Base-by-base conservation (phyloP, 768 basidiomycete genomes). In the Boletus fagicola region DNA sequence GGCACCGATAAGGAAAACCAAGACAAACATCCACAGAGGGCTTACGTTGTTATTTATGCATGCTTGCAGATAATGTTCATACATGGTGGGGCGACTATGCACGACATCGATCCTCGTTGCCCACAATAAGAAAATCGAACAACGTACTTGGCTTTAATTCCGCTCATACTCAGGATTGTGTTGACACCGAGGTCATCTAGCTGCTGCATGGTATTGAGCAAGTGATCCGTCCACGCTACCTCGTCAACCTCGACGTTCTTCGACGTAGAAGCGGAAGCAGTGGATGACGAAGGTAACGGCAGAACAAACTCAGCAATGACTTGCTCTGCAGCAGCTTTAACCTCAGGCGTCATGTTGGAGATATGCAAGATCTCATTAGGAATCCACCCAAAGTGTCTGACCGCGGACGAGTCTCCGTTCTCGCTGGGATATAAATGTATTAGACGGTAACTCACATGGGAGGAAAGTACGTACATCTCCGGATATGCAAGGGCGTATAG, bases 311-410 rank as follows among this genome's bases (percentile, higher is more conserved):
- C 81, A n/a, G 79, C 78, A 1, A 94, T 64, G 20, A 86, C 79
- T 47, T 84, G 77, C 64, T 93, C 90, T 12, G 88, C 83, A 2
- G 83, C 70, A 22, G 80, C 68, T 86, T 84, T 82, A 43, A 85
- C 78, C 64, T 92, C 89, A 0, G 70, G 38, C 15, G 76, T 80
- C 18, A 79, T 69, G n/a, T 76, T 72, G 10, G 79, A 76, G 58
- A 81, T 79, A 42, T 79, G 78, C 10, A 95, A 75, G 31, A 98
- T 76, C 40, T 80, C 76, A 28, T 87, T 79, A 0, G 97, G 94
- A 59, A 99, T 98, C 97, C 97, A 99, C 0, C 84, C 85, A 66
- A 98, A 98, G 46, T 95, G 90, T 16, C 76, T 65, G 31, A 87
- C 79, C 2, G 93, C 93, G 1, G 82, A 76, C 2, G 80, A 73